phyloP scores from a whole-genome alignment of 2,329 filamentous ascomycete genomes.

The Neoascochyta sp. region DNA sequence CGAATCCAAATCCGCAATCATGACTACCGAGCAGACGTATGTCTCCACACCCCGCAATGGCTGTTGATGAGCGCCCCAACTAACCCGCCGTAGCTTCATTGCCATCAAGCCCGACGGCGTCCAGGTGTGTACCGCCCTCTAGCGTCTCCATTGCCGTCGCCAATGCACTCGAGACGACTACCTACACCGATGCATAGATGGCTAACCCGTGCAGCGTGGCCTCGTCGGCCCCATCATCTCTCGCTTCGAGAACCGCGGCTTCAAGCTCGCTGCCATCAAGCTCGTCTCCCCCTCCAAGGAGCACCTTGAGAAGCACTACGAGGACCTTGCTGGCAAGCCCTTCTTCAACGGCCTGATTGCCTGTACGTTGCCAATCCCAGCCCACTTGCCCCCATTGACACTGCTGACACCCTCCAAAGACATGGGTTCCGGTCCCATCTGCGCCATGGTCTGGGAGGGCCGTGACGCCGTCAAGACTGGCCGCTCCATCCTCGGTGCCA shows the following conservation, averaged over 20 bases:
- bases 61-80: conserved; percentile 17
- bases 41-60: conserved; percentile 35
- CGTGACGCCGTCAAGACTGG: conserved; percentile 99
- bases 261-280: conserved; percentile 99
- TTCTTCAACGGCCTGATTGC: conserved; percentile 94
- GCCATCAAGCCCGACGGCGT: conserved; percentile 99
- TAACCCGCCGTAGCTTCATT: conserved; percentile 74
- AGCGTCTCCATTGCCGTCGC: conserved; percentile 1
- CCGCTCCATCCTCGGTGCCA: conserved; percentile 93
- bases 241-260: conserved; percentile 97
- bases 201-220: conserved; percentile 93
- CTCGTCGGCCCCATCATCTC: conserved; percentile 96
- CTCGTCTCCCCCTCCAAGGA: conserved; percentile 81
- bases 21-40: conserved; percentile 83
- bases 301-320: conserved; percentile 98
- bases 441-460: conserved; percentile 99
- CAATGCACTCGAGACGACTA: background rate
- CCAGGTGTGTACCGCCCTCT: conserved; percentile 62
- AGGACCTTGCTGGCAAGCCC: conserved; percentile 85
- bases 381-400: conserved; percentile 1
- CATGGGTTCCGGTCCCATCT: conserved; percentile 95
- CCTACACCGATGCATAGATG: background rate
- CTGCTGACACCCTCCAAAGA: conserved; percentile 52
- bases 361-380: conserved; percentile 58
- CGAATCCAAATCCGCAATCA: conserved; percentile 35